Base-by-base conservation (phyloP, 2,329 filamentous ascomycete species). In the Trichoderma koningii region DNA sequence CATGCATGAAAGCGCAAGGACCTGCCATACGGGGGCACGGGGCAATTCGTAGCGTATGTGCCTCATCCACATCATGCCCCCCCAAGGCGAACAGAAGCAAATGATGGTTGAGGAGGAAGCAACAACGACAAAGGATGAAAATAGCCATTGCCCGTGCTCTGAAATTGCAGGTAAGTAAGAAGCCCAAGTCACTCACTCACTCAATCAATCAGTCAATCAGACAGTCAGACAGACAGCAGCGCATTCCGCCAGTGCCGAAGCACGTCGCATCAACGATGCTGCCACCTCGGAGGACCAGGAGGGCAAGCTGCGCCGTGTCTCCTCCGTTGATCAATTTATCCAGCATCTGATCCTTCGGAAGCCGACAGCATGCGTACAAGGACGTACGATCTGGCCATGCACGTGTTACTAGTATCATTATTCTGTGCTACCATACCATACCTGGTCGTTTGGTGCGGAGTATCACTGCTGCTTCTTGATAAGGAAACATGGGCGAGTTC, bases 1-100 rank as follows among this genome's bases (percentile, higher is more conserved):
- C 57, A 28, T 61, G 47, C 57, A 61, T 61, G 23, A 51, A 38
- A 61, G 47, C 7, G 57, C 57, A 61, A 61, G 47, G 45, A 52
- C 57, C 47, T 51, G 42, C 57, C 34, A 38, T 38, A 38, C 34
- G 34, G 30, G 45, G 57, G 30, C 38, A 28, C 45, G 30, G 15
- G 17, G 19, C 19, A 45, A 59, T 45, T n/a, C 44, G 47, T 12
- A 14, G 34, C 51, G 26, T 42, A 34, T 52, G 28, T 61, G 57
- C 57, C 57, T 52, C 57, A 44, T 61, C 17, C 38, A 26, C 47
- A 30, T 28, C 12, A 61, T 61, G 57, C 34, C 28, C 38, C 30
- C 30, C n/a, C 48, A 56, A 60, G 21, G 17, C 19, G 21, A 38
- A 38, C 17, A 41, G 30, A 26, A 17, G 15, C 9, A 38, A 38